Conservation (phyloP, 2,329 filamentous ascomycete genomes). For the Elsinoe australis region DNA sequence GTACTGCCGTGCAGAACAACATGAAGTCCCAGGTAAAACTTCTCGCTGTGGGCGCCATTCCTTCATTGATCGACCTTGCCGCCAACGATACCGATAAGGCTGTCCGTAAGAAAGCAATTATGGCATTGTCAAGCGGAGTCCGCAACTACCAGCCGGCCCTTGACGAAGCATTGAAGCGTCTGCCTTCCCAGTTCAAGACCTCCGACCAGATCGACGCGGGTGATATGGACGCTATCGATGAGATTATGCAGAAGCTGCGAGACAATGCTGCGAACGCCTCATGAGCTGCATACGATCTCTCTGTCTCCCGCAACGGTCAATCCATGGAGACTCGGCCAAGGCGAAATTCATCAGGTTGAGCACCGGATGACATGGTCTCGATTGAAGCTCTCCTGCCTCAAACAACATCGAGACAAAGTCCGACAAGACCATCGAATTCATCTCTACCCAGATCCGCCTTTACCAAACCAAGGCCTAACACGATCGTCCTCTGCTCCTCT, state of each 20-base stretch:
- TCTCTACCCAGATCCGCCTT: constrained; percentile 35
- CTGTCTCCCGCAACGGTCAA: no score
- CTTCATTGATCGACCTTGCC: constrained; percentile 59
- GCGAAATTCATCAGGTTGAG: no score
- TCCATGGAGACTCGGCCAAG: no score
- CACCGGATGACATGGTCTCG: no score
- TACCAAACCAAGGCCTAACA: constrained; percentile 52
- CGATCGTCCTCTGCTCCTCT: constrained; percentile 50
- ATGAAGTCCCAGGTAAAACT: constrained; percentile 63
- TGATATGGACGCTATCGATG: constrained; percentile 81
- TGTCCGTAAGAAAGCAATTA: constrained; percentile 79
- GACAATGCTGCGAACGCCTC: constrained; percentile 22
- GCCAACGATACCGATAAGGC: constrained; percentile 50
- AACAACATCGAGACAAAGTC: constrained; percentile 23
- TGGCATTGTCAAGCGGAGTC: constrained; percentile 75
- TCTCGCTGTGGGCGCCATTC: constrained; percentile 57
- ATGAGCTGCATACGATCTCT: no score
- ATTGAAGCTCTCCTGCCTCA: no score
- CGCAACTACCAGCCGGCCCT: constrained; percentile 80
- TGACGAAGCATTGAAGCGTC: constrained; percentile 57
- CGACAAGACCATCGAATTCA: constrained; percentile 35
- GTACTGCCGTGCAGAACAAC: constrained; percentile 96
- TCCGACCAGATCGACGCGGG: constrained; percentile 60
- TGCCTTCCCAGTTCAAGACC: constrained; percentile 54
- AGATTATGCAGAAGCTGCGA: constrained; percentile 29